A percentile compares a stretch with the other conserved stretches of the same genome.
Conservation (phyloP, 352 stramenopile genomes). For the Phytophthora podocarpi region DNA sequence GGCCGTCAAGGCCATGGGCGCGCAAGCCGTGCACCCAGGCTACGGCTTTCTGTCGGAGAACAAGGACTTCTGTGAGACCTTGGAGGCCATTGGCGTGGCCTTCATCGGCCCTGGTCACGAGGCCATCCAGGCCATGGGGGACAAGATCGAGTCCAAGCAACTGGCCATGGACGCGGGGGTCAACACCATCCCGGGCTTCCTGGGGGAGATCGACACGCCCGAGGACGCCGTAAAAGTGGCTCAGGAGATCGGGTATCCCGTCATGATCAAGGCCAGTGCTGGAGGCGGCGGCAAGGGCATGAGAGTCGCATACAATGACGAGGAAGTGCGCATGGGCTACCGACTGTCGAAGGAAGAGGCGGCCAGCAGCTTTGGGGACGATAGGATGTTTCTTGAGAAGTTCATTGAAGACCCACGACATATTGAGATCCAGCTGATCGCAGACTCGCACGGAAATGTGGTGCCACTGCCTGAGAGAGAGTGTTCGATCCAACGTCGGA, state of each 20-base stretch:
- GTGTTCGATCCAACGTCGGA: constrained; percentile 96
- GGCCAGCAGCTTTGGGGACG: constrained; percentile 93
- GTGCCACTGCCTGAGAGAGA: constrained; percentile 95
- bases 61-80: constrained; percentile 84
- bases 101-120: constrained; percentile 90
- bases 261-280: constrained; percentile 98
- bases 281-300: constrained; percentile 97
- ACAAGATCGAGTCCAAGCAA: constrained; percentile 96
- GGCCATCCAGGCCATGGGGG: constrained; percentile 93
- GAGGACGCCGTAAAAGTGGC: constrained; percentile 89
- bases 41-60: constrained; percentile 97
- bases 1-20: constrained; percentile 86
- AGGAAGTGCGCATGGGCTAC: constrained; percentile 89
- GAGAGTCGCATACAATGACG: constrained; percentile 93
- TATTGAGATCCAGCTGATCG: constrained; percentile 98
- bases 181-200: constrained; percentile 94
- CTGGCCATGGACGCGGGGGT: constrained; percentile 92
- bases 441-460: constrained; percentile 91
- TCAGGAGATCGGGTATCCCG: constrained; percentile 95
- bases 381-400: constrained; percentile 97
- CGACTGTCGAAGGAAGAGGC: constrained; percentile 87
- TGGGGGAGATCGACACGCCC: constrained; percentile 83
- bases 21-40: constrained; percentile 94
- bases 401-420: constrained; percentile 97
- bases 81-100: constrained; percentile 77